Base-by-base conservation (phyloP, 2,329 filamentous ascomycete species). In the Colletotrichum endophyticum region DNA sequence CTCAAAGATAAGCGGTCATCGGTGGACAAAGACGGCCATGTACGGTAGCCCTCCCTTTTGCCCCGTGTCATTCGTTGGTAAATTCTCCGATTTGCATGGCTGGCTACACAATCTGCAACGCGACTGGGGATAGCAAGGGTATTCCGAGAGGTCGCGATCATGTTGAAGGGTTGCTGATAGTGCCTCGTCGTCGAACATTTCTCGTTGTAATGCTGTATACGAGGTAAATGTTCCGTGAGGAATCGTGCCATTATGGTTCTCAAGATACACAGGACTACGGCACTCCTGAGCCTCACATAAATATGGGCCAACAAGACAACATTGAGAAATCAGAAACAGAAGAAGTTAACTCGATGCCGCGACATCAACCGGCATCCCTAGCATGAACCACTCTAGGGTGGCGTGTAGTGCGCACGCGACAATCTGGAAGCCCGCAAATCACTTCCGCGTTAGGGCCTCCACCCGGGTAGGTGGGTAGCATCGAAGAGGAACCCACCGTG, bases 251-350 rank as follows among this genome's bases (percentile, higher is more conserved):
- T n/a, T n/a, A n/a, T 49, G 39, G 1, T n/a, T 49, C 39, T n/a
- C 2, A n/a, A 44, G 19, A 44, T n/a, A 0, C 6, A 13, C 0
- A 49, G 44, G 2, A 8, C 6, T 49, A 22, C 19, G 3, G 12
- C 19, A 5, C 6, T 13, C 44, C 12, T 22, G n/a, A 53, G 6
- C n/a, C 11, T 4, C n/a, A 1, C 11, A 22, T 0, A 13, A 22
- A 22, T 2, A 1, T 8, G n/a, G 8, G 44, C 11, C 11, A 53
- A 13, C 6, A 53, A 53, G 44, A 49, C n/a, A 53, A 13, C 44
- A 13, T 0, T 8, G 12, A 5, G 44, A 53, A 53, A 53, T 13
- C 11, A 53, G 12, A 22, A 13, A 53, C 0, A 53, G 11, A 53
- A 22, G 3, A 22, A 53, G 6, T 13, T 11, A 8, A 22, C 12